Conservation (phyloP, 2,329 filamentous ascomycete genomes). For the Ophiostoma angusticollis region DNA sequence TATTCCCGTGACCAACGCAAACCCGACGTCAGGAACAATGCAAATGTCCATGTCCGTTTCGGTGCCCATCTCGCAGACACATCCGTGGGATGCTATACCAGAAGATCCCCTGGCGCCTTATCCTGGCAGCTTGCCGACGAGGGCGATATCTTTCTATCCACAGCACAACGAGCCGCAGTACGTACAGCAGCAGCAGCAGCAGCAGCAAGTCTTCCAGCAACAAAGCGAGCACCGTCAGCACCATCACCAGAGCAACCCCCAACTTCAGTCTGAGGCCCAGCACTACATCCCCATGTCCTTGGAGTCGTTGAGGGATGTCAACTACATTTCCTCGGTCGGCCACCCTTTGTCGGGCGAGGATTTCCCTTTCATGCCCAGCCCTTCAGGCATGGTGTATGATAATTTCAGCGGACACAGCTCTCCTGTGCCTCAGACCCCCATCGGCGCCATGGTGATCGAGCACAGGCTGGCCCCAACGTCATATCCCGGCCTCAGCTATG, state of each 20-base stretch:
- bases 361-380: constrained; percentile 41
- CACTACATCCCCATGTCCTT: constrained; percentile 41
- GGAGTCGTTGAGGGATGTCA: constrained; percentile 48
- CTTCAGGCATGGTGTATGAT: constrained; percentile 41
- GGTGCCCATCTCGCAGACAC: constrained; percentile 5
- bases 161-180: background rate
- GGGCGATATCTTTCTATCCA: background rate
- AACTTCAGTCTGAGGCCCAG: constrained; percentile 24
- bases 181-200: constrained; percentile 1
- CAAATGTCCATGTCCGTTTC: constrained; percentile 9
- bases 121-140: constrained; percentile 8
- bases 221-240: constrained; percentile 1
- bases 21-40: constrained; percentile 3
- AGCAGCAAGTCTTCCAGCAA: constrained; percentile 1
- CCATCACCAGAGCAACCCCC: constrained; percentile 17
- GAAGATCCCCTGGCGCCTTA: constrained; percentile 7
- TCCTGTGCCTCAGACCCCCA: constrained; percentile 42
- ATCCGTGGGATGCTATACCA: constrained; percentile 7
- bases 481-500: constrained; percentile 48
- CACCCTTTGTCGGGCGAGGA: constrained; percentile 43
- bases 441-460: constrained; percentile 41
- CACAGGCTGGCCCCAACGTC: constrained; percentile 43
- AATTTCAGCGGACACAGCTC: constrained; percentile 40
- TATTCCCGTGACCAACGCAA: constrained; percentile 17
- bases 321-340: constrained; percentile 45